These are phyloP conservation scores for Houttuynia cordata DNA, from an alignment of 164 flowering plant genomes.

Conservation along the genomic window DNA sequence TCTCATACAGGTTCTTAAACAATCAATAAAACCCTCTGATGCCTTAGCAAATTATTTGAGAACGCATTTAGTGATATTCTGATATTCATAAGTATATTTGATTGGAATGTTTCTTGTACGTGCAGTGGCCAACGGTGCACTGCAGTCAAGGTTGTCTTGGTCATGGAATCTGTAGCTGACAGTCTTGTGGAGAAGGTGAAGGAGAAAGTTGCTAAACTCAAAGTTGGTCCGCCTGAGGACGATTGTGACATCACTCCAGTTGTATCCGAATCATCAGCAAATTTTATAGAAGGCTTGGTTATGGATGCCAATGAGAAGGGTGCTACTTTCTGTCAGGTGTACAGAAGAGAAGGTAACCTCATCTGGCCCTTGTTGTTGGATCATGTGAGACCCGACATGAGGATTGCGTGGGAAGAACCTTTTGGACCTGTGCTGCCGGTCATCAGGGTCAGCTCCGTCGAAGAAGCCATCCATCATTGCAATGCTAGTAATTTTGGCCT, in stretches of 20 bases:
- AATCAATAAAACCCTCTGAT: neutral
- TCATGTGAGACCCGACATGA: constrained; percentile 90
- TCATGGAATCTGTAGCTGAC: constrained; percentile 88
- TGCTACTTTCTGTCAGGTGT: constrained; percentile 90
- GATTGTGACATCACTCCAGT: constrained; percentile 93
- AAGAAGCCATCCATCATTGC: constrained; percentile 98
- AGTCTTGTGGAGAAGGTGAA: constrained; percentile 73
- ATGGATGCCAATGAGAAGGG: constrained; percentile 87
- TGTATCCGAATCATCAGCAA: constrained; percentile 83
- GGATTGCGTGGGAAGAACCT: constrained; percentile 99
- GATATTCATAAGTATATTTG: neutral
- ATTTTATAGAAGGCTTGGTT: constrained; percentile 86
- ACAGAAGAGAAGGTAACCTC: constrained; percentile 91
- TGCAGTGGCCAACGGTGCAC: constrained; percentile 97
- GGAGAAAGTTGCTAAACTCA: constrained; percentile 62
- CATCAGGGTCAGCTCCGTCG: constrained; percentile 71
- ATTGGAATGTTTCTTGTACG: neutral
- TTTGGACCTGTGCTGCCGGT: constrained; percentile 95
- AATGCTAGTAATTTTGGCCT: constrained; percentile 99
- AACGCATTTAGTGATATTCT: too few relatives aligned
- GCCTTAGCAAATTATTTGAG: neutral
- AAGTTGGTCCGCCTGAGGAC: constrained; percentile 85
- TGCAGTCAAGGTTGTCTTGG: constrained; percentile 82
- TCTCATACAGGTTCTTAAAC: constrained; percentile 70
- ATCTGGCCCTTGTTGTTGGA: constrained; percentile 96